These are phyloP conservation scores for Tremella mesenterica DNA, from an alignment of 768 basidiomycete species.

Conservation along the genomic window DNA sequence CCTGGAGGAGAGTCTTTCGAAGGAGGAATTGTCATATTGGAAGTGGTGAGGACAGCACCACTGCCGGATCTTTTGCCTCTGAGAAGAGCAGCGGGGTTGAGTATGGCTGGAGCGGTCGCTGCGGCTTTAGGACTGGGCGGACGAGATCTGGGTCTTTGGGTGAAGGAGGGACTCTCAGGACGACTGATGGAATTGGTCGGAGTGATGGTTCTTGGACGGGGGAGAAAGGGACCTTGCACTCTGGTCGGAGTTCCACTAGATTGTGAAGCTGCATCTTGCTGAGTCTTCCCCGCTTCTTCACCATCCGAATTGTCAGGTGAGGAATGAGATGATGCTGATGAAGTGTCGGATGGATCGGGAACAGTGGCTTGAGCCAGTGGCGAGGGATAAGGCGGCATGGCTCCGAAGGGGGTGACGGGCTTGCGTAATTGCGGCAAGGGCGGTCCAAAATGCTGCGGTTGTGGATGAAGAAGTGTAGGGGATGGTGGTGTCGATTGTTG, in stretches of 20 bases:
- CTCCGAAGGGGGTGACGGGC: slow-evolving; percentile 26
- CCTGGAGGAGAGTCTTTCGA: background rate
- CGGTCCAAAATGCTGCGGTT: slow-evolving; percentile 2
- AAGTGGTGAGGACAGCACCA: slow-evolving; percentile 10
- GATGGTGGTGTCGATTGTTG: slow-evolving; percentile 10
- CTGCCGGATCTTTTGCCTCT: slow-evolving; percentile 22
- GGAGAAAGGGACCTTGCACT: slow-evolving; percentile 6
- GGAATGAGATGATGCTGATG: slow-evolving; percentile 29
- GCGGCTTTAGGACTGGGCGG: slow-evolving; percentile 33
- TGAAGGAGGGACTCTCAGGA: slow-evolving; percentile 14
- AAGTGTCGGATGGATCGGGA: slow-evolving; percentile 26
- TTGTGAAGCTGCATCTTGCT: slow-evolving; percentile 5
- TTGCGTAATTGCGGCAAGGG: slow-evolving; percentile 14
- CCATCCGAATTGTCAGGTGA: slow-evolving; percentile 15
- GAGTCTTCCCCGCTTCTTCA: slow-evolving; percentile 18
- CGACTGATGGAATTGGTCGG: slow-evolving; percentile 13
- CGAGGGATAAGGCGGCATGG: slow-evolving; percentile 35
- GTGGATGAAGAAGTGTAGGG: slow-evolving; percentile 12
- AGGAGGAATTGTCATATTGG: background rate
- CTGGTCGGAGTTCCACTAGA: slow-evolving; percentile 23
- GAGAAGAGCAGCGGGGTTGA: slow-evolving; percentile 17
- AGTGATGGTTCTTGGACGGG: slow-evolving; percentile 19
- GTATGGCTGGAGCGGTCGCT: background rate
- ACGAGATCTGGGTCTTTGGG: slow-evolving; percentile 18
- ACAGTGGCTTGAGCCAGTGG: slow-evolving; percentile 37